phyloP scores from a whole-genome alignment of 2,329 filamentous ascomycete species.

The Cordyceps javanica region DNA sequence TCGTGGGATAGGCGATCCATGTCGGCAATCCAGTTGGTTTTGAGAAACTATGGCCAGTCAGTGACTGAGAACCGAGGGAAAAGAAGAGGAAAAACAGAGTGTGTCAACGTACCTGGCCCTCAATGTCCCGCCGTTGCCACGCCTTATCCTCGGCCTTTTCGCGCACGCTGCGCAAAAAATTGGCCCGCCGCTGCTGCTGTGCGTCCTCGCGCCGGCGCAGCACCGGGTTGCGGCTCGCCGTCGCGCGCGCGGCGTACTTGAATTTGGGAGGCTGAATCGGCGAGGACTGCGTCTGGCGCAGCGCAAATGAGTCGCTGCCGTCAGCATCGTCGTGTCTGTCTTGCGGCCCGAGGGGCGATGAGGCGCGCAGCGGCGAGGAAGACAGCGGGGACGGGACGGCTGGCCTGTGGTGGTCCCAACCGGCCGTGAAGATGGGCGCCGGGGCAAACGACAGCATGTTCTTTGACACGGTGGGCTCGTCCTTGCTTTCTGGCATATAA shows the following conservation, averaged over 20 bases:
- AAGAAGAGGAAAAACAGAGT: background rate
- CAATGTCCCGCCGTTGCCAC: slow-evolving; percentile 56
- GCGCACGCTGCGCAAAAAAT: slow-evolving; percentile 64
- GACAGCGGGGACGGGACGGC: slow-evolving; percentile 50
- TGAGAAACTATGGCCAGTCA: slow-evolving; percentile 26
- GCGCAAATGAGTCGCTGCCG: slow-evolving; percentile 34
- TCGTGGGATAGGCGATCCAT: slow-evolving; percentile 27
- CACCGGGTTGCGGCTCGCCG: slow-evolving; percentile 55
- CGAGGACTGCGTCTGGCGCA: slow-evolving; percentile 39
- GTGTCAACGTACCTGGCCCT: slow-evolving; percentile 42
- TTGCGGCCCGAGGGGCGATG: slow-evolving; percentile 39
- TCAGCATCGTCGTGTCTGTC: slow-evolving; percentile 21
- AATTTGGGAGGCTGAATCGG: slow-evolving; percentile 36
- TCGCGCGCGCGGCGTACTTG: slow-evolving; percentile 48
- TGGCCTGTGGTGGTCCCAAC: slow-evolving; percentile 40
- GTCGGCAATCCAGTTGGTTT: slow-evolving; percentile 28
- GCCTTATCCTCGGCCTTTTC: slow-evolving; percentile 53
- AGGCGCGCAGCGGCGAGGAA: slow-evolving; percentile 51
- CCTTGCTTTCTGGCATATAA: slow-evolving; percentile 26
- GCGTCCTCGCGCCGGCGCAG: slow-evolving; percentile 54
- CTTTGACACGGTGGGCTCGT: slow-evolving; percentile 11
- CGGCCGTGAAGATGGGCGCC: slow-evolving; percentile 36
- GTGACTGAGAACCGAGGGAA: background rate
- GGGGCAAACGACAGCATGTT: slow-evolving; percentile 38
- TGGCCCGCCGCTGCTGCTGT: slow-evolving; percentile 56